Conservation (phyloP, 345 rosid species). For the Aquilaria malaccensis region DNA sequence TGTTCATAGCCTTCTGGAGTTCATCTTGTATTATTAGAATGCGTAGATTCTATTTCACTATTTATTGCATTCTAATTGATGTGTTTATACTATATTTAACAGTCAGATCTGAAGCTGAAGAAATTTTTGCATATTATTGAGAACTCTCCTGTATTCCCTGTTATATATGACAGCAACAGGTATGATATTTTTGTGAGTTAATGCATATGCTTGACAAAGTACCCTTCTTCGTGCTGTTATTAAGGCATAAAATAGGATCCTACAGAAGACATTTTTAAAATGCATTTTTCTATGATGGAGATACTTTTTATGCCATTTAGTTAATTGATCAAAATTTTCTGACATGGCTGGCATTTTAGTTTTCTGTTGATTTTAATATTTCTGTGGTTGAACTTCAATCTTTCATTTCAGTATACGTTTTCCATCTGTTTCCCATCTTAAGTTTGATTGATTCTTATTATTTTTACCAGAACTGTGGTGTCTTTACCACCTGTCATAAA, state of each 20-base stretch:
- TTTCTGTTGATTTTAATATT: too few relatives aligned
- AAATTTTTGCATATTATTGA: constrained; percentile 87
- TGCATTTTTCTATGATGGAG: too few relatives aligned
- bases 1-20: too few relatives aligned
- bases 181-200: constrained; percentile 17
- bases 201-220: background rate
- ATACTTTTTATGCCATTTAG: too few relatives aligned
- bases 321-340: too few relatives aligned
- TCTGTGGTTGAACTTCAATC: too few relatives aligned
- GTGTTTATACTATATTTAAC: constrained; percentile 20
- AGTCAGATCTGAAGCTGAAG: constrained; percentile 90
- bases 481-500: constrained; percentile 93
- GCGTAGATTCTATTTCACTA: background rate
- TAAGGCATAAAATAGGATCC: too few relatives aligned
- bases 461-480: constrained; percentile 66
- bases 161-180: constrained; percentile 73
- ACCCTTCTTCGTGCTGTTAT: too few relatives aligned
- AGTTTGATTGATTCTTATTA: background rate
- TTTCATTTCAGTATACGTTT: too few relatives aligned
- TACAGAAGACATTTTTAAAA: too few relatives aligned
- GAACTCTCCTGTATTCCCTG: constrained; percentile 78
- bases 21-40: background rate
- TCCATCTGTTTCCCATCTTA: too few relatives aligned
- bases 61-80: background rate
- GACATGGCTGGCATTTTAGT: too few relatives aligned